These are phyloP conservation scores for Amanita muscaria DNA, from an alignment of 768 basidiomycete species.

Conservation along the genomic window DNA sequence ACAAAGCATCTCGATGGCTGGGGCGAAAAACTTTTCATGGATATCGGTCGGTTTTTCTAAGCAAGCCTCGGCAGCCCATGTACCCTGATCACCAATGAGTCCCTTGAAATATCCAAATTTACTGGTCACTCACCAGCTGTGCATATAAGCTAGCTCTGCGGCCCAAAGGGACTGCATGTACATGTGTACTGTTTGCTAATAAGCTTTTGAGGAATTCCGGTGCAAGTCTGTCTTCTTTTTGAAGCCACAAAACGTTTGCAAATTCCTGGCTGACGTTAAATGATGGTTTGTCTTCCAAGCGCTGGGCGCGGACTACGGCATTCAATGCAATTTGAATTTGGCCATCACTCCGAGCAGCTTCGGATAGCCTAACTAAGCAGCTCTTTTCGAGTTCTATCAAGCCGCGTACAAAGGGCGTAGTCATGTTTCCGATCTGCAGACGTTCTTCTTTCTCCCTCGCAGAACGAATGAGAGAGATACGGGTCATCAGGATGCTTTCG, in stretches of 20 bases:
- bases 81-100: conserved; percentile 45
- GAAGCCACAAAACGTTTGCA: conserved; percentile 83
- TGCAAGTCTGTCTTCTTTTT: conserved; percentile 78
- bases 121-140: conserved; percentile 45
- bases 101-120: background rate
- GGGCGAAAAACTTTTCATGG: conserved; percentile 57
- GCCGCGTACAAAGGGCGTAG: conserved; percentile 39
- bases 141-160: conserved; percentile 44
- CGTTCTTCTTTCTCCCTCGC: conserved; percentile 60
- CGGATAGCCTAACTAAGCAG: conserved; percentile 64
- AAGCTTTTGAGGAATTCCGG: conserved; percentile 57
- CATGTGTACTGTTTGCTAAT: conserved; percentile 10
- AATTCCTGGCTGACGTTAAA: conserved; percentile 69
- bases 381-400: conserved; percentile 55
- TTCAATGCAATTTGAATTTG: conserved; percentile 82
- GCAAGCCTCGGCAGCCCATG: conserved; percentile 86
- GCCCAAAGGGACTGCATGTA: conserved; percentile 1
- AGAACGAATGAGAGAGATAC: conserved; percentile 74
- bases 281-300: conserved; percentile 35
- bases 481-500: conserved; percentile 74
- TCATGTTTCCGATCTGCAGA: conserved; percentile 65
- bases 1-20: conserved; percentile 36
- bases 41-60: conserved; percentile 73
- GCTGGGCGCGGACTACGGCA: conserved; percentile 69
- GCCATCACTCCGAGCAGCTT: conserved; percentile 57